Percentiles rank a stretch among this genome's conserved stretches.
phyloP scores from a whole-genome alignment of 192 early-diverging fungal genomes.

The Neocallimastix lanati region DNA sequence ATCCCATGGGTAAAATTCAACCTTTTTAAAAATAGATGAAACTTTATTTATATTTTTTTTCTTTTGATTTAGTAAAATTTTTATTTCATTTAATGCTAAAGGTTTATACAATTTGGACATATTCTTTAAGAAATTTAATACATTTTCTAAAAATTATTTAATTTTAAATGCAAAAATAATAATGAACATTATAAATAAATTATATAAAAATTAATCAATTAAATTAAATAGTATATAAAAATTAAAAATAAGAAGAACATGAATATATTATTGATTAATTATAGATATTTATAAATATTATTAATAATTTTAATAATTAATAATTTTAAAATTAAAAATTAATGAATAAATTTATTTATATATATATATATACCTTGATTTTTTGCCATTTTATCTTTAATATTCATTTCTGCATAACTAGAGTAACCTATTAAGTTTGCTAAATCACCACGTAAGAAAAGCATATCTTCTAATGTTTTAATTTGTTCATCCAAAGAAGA shows the following conservation, averaged over 20 bases:
- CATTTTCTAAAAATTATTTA: constrained; percentile 52
- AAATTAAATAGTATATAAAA: too few species aligned
- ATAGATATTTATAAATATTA: too few species aligned
- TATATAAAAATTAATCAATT: too few species aligned
- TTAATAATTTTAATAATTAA: too few species aligned
- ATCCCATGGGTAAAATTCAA: not conserved
- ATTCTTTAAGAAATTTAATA: constrained; percentile 63
- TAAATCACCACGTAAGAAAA: constrained; percentile 52
- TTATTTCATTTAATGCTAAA: constrained; percentile 24
- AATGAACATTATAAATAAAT: too few species aligned
- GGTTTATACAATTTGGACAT: constrained; percentile 41
- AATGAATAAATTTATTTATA: too few species aligned
- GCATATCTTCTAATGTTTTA: constrained; percentile 45
- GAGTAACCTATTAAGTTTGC: constrained; percentile 54
- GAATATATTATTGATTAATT: too few species aligned
- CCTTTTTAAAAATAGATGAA: not conserved
- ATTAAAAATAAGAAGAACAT: too few species aligned
- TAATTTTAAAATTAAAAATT: too few species aligned
- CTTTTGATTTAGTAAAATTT: constrained; percentile 22
- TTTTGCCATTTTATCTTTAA: constrained; percentile 86
- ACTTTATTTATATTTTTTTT: not conserved
- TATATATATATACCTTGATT: constrained; percentile 59
- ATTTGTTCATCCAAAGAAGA: constrained; percentile 44
- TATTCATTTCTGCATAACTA: constrained; percentile 67
- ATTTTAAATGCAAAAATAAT: too few species aligned